phyloP scores from a whole-genome alignment of 352 stramenopile species.

The Phytophthora crassamura region DNA sequence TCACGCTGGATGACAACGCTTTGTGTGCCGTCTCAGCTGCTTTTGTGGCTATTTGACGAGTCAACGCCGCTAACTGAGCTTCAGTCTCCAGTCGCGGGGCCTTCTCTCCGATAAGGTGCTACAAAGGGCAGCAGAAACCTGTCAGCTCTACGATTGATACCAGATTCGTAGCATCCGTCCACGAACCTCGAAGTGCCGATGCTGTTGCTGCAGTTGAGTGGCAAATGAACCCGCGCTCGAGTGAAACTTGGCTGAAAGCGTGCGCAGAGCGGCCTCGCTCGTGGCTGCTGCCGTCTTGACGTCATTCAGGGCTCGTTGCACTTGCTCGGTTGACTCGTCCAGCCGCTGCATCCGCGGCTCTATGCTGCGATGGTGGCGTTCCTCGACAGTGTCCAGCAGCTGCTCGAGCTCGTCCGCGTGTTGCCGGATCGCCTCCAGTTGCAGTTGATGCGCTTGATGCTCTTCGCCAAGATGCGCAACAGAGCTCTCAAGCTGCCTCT shows the following conservation, averaged over 20 bases:
- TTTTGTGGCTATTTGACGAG: slow-evolving; percentile 32
- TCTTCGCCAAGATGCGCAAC: slow-evolving; percentile 15
- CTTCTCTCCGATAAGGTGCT: slow-evolving; percentile 32
- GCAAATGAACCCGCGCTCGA: slow-evolving; percentile 27
- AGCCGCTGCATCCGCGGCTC: slow-evolving; percentile 24
- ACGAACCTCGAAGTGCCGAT: slow-evolving; percentile 39
- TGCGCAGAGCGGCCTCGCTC: slow-evolving; percentile 34
- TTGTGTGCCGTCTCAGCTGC: slow-evolving; percentile 17
- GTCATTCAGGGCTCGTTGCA: slow-evolving; percentile 23
- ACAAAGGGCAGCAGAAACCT: slow-evolving; percentile 4
- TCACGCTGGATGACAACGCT: slow-evolving; percentile 18
- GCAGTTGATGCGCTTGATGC: slow-evolving; percentile 5
- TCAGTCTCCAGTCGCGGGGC: slow-evolving; percentile 27
- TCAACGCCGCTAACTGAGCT: slow-evolving; percentile 19
- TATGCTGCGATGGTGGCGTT: slow-evolving; percentile 21
- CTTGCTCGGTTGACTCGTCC: slow-evolving; percentile 19
- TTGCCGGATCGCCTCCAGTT: slow-evolving; percentile 19
- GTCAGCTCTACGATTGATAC: neutral
- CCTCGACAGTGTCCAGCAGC: slow-evolving; percentile 18
- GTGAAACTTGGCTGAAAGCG: slow-evolving; percentile 49
- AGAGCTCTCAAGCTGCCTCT: slow-evolving; percentile 15
- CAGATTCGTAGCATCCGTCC: neutral
- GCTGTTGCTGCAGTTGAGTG: slow-evolving; percentile 39
- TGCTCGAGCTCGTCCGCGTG: slow-evolving; percentile 26
- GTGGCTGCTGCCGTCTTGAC: slow-evolving; percentile 27